Percentiles rank a stretch among this genome's conserved stretches.
phyloP scores from a whole-genome alignment of 805 yeast genomes.

The Candida cerambycidarum region DNA sequence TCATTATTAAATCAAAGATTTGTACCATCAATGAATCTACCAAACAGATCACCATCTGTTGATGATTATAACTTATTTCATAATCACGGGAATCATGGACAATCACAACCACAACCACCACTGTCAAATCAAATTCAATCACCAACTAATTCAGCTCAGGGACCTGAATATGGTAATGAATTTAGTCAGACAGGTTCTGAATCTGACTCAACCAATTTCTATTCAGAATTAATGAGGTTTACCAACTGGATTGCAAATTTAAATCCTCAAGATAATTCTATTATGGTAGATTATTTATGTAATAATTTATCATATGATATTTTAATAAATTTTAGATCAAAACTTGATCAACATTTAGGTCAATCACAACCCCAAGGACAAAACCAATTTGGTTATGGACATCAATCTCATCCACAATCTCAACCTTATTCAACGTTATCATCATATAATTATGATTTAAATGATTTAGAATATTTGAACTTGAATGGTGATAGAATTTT shows the following conservation, averaged over 20 bases:
- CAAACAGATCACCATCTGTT: conserved; percentile 44
- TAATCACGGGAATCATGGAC: conserved; percentile 2
- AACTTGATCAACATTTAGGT: conserved; percentile 41
- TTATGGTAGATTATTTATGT: conserved; percentile 55
- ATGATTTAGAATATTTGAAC: conserved; percentile 16
- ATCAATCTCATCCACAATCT: conserved; percentile 2
- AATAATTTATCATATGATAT: conserved; percentile 52
- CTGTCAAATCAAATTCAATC: conserved; percentile 12
- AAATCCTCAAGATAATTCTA: conserved; percentile 50
- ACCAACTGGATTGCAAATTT: conserved; percentile 52
- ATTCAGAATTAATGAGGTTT: conserved; percentile 50
- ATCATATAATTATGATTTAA: conserved; percentile 9
- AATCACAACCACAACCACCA: conserved; percentile 9
- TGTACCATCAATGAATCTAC: conserved; percentile 29
- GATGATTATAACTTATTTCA: conserved; percentile 31
- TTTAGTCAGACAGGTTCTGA: neutral
- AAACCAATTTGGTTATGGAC: conserved; percentile 6
- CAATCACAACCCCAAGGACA: neutral
- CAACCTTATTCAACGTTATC: conserved; percentile 3
- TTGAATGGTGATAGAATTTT: conserved; percentile 17
- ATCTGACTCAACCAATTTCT: conserved; percentile 32
- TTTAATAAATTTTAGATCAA: conserved; percentile 47
- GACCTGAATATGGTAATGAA: conserved; percentile 1
- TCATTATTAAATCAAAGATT: conserved; percentile 27
- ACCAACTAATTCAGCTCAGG: conserved; percentile 1